Percentiles rank a stretch among this genome's conserved stretches.
phyloP scores from a whole-genome alignment of 2,329 filamentous ascomycete species.

The Thyridium curvatum region DNA sequence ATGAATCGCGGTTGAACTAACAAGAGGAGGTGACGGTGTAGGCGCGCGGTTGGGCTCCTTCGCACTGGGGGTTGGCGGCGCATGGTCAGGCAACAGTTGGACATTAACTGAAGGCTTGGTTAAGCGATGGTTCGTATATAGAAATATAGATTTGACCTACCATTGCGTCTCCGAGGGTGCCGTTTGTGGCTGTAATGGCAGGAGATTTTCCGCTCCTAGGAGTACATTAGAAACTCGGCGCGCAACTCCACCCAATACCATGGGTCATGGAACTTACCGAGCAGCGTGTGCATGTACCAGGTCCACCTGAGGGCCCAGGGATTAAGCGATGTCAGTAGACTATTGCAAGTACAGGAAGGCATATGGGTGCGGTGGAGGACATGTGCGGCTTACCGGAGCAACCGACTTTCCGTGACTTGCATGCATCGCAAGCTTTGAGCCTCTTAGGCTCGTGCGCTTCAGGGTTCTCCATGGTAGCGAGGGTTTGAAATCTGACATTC shows the following conservation, averaged over 20 bases:
- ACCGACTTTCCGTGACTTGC: constrained; percentile 32
- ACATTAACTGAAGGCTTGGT: too few relatives aligned
- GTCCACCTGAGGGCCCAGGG: constrained; percentile 5
- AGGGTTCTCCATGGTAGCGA: background rate
- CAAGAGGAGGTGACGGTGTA: background rate
- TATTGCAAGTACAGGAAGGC: too few relatives aligned
- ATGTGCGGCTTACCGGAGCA: constrained; percentile 23
- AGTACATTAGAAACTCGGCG: background rate
- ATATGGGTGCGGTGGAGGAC: constrained; percentile 1
- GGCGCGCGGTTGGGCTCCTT: constrained; percentile 1
- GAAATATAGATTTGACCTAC: constrained; percentile 6
- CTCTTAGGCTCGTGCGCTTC: constrained; percentile 2
- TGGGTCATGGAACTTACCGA: constrained; percentile 12
- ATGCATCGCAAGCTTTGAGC: constrained; percentile 29
- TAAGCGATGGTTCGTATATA: too few relatives aligned
- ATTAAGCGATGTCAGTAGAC: too few relatives aligned
- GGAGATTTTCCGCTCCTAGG: constrained; percentile 5
- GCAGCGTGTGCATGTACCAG: constrained; percentile 20
- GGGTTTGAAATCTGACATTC: background rate
- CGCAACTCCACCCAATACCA: background rate
- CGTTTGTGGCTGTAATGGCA: constrained; percentile 18
- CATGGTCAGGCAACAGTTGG: constrained; percentile 8
- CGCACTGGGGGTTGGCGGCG: constrained; percentile 7
- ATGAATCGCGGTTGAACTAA: constrained; percentile 8
- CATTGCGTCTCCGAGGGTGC: constrained; percentile 14